Evolutionary conservation across 345 rosid genomes (phyloP), one percentile per base, ranked within the genome.

Genomic region (Camelina laxa): DNA sequence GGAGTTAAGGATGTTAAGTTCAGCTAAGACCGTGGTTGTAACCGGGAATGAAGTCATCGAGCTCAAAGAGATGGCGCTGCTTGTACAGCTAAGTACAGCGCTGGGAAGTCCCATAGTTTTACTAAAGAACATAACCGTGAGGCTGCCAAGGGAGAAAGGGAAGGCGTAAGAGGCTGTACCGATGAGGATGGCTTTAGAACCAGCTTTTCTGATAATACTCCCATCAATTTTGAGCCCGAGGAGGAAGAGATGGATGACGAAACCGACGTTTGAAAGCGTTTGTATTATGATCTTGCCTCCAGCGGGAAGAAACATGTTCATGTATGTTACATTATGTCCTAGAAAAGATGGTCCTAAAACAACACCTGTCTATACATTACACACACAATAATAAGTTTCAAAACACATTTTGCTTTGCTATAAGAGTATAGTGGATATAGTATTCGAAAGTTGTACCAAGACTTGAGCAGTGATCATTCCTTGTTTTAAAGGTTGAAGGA

Each of bases 391-490:
- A 22, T n/a, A 64, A 19, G 31, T 57, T 47, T 57, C 27, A 66
- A 17, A 15, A 54, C 20, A 17, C n/a, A 17, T 31, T 27, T 27
- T 47, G 51, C 0, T 72, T 39, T 3, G 49, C 3, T 7, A 72
- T 5, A 54, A 63, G 45, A 39, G 60, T 27, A 58, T 17, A n/a
- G 13, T 56, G 35, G 11, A 47, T 48, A 59, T 17, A n/a, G 41
- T 47, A 57, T 47, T 3, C 16, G 44, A 55, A 54, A 54, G 42
- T 14, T 49, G 19, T 78, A 78, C 81, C 75, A 79, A 60, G 45
- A 79, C 75, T 74, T 79, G 82, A 39, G 82, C 76, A 58, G 72
- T 62, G 69, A 74, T 79, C 60, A 74, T 79, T 57, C 79, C 78
- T 74, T 79, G 79, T 19, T 69, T 62, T 12, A 63, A 42, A 36